These are phyloP conservation scores for Citrus reticulata DNA, from an alignment of 345 rosid species.

Conservation along the genomic window DNA sequence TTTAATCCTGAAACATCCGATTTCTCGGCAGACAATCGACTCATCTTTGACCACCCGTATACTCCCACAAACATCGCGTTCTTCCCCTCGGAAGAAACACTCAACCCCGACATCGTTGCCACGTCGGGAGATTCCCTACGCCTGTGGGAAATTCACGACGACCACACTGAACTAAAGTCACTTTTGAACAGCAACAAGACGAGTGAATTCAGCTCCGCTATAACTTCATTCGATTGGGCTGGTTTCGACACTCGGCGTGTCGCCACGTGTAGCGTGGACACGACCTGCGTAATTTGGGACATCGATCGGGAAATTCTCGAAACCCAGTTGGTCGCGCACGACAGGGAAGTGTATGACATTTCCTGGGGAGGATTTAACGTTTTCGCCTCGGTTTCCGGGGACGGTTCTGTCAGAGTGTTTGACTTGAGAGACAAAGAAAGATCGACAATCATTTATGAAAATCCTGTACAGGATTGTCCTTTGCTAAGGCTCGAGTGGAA, in stretches of 20 bases:
- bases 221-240: conserved; percentile 69
- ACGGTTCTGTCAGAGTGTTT: conserved; percentile 58
- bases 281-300: conserved; percentile 58
- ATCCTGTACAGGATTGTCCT: conserved; percentile 26
- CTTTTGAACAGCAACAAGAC: conserved; percentile 37
- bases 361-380: conserved; percentile 56
- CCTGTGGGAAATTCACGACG: conserved; percentile 50
- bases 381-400: conserved; percentile 58
- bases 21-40: conserved; percentile 43
- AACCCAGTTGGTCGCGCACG: conserved; percentile 55
- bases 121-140: conserved; percentile 59
- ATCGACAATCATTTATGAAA: conserved; percentile 59
- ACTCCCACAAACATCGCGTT: conserved; percentile 58
- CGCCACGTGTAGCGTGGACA: conserved; percentile 44
- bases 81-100: conserved; percentile 45
- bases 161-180: conserved; percentile 41
- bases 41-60: conserved; percentile 56
- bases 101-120: conserved; percentile 38
- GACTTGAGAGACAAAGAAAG: conserved; percentile 57
- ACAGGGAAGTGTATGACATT: conserved; percentile 56
- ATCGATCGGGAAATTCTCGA: conserved; percentile 39
- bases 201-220: conserved; percentile 45
- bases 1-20: conserved; percentile 32
- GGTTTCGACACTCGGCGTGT: conserved; percentile 39
- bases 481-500: conserved; percentile 59